phyloP scores from a whole-genome alignment of 345 rosid genomes.

The Melastoma malabathricum region DNA sequence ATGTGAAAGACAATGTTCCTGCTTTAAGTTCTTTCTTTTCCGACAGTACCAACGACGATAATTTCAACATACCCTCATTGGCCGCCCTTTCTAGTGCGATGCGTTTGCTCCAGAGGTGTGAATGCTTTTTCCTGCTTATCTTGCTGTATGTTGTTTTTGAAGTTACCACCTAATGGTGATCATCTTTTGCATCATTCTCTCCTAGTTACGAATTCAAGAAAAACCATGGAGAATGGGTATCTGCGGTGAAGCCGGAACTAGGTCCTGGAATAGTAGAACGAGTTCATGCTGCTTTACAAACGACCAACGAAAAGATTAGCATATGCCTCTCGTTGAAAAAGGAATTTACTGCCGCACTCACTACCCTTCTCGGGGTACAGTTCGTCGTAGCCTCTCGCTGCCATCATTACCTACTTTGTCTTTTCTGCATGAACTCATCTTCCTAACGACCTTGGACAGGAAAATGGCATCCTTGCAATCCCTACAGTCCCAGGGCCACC shows the following conservation, averaged over 20 bases:
- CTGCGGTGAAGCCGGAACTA: constrained; percentile 46
- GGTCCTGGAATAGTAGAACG: constrained; percentile 60
- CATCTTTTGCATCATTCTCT: neutral
- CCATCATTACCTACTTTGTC: neutral
- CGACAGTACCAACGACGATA: constrained; percentile 21
- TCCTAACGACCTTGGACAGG: constrained; percentile 20
- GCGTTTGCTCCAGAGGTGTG: constrained; percentile 56
- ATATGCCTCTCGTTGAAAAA: constrained; percentile 30
- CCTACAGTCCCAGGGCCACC: constrained; percentile 80
- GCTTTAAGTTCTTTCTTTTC: constrained; percentile 52
- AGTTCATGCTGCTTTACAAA: constrained; percentile 44
- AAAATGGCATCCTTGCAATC: constrained; percentile 49
- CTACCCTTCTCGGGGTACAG: constrained; percentile 57
- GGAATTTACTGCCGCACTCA: constrained; percentile 43
- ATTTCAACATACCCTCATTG: constrained; percentile 42
- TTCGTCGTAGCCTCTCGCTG: constrained; percentile 9
- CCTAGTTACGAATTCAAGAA: constrained; percentile 73
- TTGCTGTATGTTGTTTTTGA: neutral
- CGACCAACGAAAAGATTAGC: constrained; percentile 37
- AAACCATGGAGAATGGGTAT: constrained; percentile 66
- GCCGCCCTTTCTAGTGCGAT: constrained; percentile 70
- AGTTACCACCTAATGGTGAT: neutral
- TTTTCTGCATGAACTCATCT: neutral
- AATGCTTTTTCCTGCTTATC: neutral
- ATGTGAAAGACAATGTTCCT: constrained; percentile 45